These are phyloP conservation scores for Amylostereum chailletii DNA, from an alignment of 1,284 basidiomycete species.

Conservation along the genomic window DNA sequence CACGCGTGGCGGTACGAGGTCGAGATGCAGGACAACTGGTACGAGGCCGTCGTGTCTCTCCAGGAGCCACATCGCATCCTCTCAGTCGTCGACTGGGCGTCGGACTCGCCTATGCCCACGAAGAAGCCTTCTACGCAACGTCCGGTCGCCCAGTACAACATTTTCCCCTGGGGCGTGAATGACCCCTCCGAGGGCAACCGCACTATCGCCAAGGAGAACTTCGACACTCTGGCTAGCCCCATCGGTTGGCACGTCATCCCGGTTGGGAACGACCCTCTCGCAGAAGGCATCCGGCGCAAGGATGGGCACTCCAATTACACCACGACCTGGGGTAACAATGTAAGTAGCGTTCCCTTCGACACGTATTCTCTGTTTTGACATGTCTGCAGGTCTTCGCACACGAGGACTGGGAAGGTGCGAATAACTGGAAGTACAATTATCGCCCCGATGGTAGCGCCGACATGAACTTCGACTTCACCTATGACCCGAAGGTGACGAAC, in stretches of 20 bases:
- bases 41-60: constrained; percentile 64
- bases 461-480: constrained; percentile 65
- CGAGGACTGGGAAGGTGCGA: constrained; percentile 84
- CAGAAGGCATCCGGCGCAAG: constrained; percentile 17
- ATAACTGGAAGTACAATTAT: constrained; percentile 68
- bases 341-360: constrained; percentile 19
- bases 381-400: constrained; percentile 59
- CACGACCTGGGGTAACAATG: constrained; percentile 88
- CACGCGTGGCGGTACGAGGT: constrained; percentile 78
- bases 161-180: constrained; percentile 70
- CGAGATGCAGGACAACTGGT: constrained; percentile 86
- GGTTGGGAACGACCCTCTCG: constrained; percentile 43
- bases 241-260: constrained; percentile 83
- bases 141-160: constrained; percentile 47
- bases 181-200: constrained; percentile 62
- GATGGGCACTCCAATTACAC: constrained; percentile 50
- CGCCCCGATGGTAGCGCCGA: constrained; percentile 60
- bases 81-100: constrained; percentile 78
- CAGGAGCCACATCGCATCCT: constrained; percentile 60
- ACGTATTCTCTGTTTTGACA: constrained; percentile 2
- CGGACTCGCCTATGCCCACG: constrained; percentile 43
- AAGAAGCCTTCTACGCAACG: constrained; percentile 22
- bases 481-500: constrained; percentile 44
- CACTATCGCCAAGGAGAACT: constrained; percentile 49
- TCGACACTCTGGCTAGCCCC: constrained; percentile 71